Conservation (phyloP, 2,329 filamentous ascomycete species). For the Dryadomyces quercus-mongolicae region DNA sequence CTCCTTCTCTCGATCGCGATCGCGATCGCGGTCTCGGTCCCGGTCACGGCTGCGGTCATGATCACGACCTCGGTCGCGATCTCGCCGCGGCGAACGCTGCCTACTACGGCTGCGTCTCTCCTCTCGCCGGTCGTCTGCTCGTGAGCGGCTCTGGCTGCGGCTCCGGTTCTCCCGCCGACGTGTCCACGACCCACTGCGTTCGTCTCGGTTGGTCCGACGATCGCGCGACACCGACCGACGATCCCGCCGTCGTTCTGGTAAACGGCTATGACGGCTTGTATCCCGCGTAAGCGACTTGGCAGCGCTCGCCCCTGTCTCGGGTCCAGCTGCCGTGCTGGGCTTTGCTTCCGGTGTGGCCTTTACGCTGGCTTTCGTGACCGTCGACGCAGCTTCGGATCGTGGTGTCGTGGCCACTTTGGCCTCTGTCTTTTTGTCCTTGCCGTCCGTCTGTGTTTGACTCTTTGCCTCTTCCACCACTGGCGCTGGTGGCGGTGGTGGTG, state of each 20-base stretch:
- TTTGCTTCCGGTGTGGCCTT: neutral
- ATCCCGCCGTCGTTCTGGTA: conserved; percentile 15
- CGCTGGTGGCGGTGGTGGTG: neutral
- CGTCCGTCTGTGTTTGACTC: neutral
- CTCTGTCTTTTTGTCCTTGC: neutral
- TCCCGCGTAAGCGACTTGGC: conserved; percentile 9
- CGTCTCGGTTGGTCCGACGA: conserved; percentile 15
- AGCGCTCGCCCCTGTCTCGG: neutral
- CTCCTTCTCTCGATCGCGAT: neutral
- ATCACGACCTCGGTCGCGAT: neutral
- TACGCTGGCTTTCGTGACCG: conserved; percentile 6
- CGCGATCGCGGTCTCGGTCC: neutral
- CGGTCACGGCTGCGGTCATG: neutral
- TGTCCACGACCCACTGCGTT: conserved; percentile 16
- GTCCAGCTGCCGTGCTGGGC: neutral
- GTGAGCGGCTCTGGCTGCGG: conserved; percentile 6
- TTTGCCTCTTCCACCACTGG: neutral
- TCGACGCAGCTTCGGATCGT: neutral
- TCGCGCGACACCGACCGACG: conserved; percentile 10
- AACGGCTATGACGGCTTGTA: conserved; percentile 17
- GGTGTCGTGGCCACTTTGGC: neutral
- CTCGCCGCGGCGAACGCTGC: neutral
- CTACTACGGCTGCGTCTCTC: conserved; percentile 13
- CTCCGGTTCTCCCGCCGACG: conserved; percentile 1
- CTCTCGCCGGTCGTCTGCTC: conserved; percentile 6